These are phyloP conservation scores for Chytriomyces sp. DNA, from an alignment of 192 early-diverging fungal genomes.

Conservation along the genomic window DNA sequence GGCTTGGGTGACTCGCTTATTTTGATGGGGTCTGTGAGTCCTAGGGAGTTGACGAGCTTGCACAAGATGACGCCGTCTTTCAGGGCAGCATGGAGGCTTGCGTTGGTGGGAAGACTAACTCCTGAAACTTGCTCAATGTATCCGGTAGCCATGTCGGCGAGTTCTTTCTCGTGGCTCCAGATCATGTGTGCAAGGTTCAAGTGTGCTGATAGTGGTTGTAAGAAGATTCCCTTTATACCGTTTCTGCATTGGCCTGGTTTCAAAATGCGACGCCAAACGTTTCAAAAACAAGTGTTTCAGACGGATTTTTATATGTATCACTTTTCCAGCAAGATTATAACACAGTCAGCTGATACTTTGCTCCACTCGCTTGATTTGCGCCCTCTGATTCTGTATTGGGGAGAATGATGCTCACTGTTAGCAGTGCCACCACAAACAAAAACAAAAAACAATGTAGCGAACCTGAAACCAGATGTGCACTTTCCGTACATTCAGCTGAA, in stretches of 20 bases:
- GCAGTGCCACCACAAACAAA: background rate
- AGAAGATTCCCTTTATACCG: no score
- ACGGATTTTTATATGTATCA: no score
- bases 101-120: constrained; percentile 48
- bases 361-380: background rate
- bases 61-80: constrained; percentile 73
- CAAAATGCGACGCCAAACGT: no score
- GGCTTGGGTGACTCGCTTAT: constrained; percentile 26
- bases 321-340: no score
- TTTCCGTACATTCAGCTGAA: background rate
- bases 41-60: constrained; percentile 46
- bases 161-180: constrained; percentile 27
- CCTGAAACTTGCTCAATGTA: constrained; percentile 65
- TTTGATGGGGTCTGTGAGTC: constrained; percentile 40
- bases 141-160: constrained; percentile 48
- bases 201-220: no score
- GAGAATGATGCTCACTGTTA: background rate
- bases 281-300: no score
- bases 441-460: background rate
- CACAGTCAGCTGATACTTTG: no score
- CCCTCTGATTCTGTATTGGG: background rate
- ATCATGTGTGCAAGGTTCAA: no score
- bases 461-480: background rate
- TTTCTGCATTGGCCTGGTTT: no score
- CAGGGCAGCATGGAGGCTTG: constrained; percentile 60